A percentile compares a stretch with the other conserved stretches of the same genome.
These are phyloP conservation scores for Paracoccidioides brasiliensis DNA, from an alignment of 2,329 filamentous ascomycete genomes.

Conservation along the genomic window DNA sequence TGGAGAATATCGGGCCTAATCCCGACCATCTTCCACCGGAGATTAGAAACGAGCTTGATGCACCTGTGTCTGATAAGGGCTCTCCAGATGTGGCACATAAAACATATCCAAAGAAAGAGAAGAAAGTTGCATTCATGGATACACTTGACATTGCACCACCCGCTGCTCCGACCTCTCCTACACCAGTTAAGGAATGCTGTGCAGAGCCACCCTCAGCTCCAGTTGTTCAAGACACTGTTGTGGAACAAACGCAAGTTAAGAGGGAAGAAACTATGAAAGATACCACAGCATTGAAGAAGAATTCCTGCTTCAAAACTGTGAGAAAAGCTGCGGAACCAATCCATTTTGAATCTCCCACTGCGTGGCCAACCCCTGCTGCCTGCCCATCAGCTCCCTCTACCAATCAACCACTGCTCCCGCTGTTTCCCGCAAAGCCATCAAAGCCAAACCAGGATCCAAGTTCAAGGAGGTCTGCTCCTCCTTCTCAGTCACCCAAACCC, in stretches of 20 bases:
- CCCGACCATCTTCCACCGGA: constrained; percentile 22
- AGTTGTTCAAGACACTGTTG: constrained; percentile 30
- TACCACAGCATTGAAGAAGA: constrained; percentile 19
- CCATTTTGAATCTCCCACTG: constrained; percentile 6
- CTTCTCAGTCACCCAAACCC: not conserved
- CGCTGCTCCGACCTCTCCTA: constrained; percentile 10
- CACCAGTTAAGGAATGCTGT: constrained; percentile 15
- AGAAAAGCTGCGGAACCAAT: constrained; percentile 14
- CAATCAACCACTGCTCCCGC: constrained; percentile 13
- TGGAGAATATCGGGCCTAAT: constrained; percentile 46
- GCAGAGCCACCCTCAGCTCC: constrained; percentile 26
- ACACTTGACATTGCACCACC: constrained; percentile 55
- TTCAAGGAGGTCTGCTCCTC: constrained; percentile 23
- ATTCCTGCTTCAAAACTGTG: constrained; percentile 33
- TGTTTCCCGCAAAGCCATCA: constrained; percentile 27
- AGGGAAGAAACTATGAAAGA: constrained; percentile 11
- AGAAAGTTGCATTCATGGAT: constrained; percentile 70
- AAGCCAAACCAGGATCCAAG: constrained; percentile 23
- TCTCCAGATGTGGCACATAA: constrained; percentile 9
- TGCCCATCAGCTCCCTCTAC: constrained; percentile 14
- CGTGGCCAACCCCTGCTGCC: not conserved
- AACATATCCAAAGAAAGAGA: constrained; percentile 36
- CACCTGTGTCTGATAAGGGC: constrained; percentile 7
- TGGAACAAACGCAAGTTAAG: constrained; percentile 27
- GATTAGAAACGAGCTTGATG: constrained; percentile 20